Conservation (phyloP, 495 filamentous ascomycete species). For the Corynascus novoguineensis region DNA sequence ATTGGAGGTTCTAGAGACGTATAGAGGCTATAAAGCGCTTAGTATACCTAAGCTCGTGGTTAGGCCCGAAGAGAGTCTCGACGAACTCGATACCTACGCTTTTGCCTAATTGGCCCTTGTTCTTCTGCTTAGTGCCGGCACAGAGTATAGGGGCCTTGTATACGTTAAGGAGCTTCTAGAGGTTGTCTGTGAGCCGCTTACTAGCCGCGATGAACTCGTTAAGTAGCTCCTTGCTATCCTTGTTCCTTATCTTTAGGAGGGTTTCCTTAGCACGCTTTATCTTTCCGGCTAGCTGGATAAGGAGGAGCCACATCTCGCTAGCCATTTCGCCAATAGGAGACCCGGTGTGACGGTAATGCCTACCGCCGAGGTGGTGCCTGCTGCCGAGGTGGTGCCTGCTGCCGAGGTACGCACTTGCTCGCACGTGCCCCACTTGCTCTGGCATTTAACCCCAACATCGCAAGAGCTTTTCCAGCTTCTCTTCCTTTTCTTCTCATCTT, state of each 20-base stretch:
- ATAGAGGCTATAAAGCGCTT: constrained; percentile 91
- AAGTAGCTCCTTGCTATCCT: constrained; percentile 72
- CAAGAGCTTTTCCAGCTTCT: too few species aligned
- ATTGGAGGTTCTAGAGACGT: constrained; percentile 89
- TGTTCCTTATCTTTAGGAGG: constrained; percentile 62
- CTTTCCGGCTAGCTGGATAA: constrained; percentile 95
- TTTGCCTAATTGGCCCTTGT: constrained; percentile 76
- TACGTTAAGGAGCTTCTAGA: constrained; percentile 78
- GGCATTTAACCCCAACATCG: too few species aligned
- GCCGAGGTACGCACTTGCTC: too few species aligned
- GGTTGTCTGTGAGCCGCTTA: constrained; percentile 77
- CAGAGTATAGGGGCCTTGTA: constrained; percentile 88
- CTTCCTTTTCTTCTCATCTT: too few species aligned
- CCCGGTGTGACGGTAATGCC: constrained; percentile 74
- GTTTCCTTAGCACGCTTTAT: constrained; percentile 86
- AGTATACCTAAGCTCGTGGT: constrained; percentile 87
- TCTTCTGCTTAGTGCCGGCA: constrained; percentile 53
- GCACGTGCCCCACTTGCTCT: too few species aligned
- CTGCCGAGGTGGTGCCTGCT: too few species aligned
- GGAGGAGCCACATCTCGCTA: constrained; percentile 88
- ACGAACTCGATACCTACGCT: constrained; percentile 95
- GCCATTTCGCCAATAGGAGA: constrained; percentile 89
- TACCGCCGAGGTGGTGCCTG: too few species aligned
- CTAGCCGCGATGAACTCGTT: constrained; percentile 90
- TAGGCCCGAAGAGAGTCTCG: constrained; percentile 90